Percentiles rank a stretch among this genome's conserved stretches.
phyloP scores from a whole-genome alignment of 768 basidiomycete genomes.

The Lactarius akahatsu region DNA sequence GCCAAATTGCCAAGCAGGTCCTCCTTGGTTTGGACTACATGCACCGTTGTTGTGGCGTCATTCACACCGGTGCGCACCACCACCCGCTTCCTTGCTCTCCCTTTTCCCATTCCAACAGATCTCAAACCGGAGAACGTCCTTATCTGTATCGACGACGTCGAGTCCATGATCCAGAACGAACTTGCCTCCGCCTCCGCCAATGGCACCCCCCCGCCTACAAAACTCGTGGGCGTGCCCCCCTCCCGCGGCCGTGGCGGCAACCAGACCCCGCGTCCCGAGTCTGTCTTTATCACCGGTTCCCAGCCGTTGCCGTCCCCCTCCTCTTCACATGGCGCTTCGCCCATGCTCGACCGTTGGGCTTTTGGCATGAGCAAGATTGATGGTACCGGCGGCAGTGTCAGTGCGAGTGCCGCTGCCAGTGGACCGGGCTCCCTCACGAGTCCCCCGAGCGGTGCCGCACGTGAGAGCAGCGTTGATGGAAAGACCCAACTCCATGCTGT shows the following conservation, averaged over 20 bases:
- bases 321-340: constrained; percentile 63
- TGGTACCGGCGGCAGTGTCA: constrained; percentile 32
- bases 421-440: constrained; percentile 38
- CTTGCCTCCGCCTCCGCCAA: constrained; percentile 55
- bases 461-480: constrained; percentile 24
- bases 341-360: constrained; percentile 77
- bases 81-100: constrained; percentile 3
- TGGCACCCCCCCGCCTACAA: constrained; percentile 46
- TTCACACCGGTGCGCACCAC: constrained; percentile 72
- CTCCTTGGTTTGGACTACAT: constrained; percentile 96
- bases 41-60: constrained; percentile 95
- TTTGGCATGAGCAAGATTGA: constrained; percentile 95
- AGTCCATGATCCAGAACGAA: constrained; percentile 85
- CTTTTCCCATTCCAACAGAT: constrained; percentile 47
- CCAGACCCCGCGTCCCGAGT: constrained; percentile 87
- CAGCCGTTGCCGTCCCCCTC: constrained; percentile 90
- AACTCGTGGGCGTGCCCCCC: constrained; percentile 90
- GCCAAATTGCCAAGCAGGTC: constrained; percentile 96
- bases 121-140: constrained; percentile 98
- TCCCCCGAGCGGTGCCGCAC: constrained; percentile 28
- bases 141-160: constrained; percentile 95
- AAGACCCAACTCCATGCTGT: constrained; percentile 31
- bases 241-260: constrained; percentile 93
- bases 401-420: constrained; percentile 33
- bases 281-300: constrained; percentile 84